Conservation (phyloP, 805 yeast genomes). For the Barnettozyma botsteinii region DNA sequence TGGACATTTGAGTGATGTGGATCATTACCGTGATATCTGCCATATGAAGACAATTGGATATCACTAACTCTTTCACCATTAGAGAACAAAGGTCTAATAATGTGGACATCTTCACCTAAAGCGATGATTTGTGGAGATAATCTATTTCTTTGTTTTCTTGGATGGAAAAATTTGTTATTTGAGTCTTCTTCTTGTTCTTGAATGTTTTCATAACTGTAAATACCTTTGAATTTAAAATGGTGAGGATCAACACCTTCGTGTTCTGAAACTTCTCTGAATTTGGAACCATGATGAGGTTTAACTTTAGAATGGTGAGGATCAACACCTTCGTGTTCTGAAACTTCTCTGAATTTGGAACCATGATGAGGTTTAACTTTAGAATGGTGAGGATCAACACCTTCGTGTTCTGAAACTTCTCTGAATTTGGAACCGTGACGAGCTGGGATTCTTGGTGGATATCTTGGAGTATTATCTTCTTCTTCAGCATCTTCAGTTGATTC, state of each 20-base stretch:
- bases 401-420: not conserved
- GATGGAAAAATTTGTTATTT: too few relatives aligned
- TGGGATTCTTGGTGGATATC: constrained; percentile 1
- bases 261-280: not conserved
- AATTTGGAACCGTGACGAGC: not conserved
- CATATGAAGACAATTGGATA: too few relatives aligned
- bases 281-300: not conserved
- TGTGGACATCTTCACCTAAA: too few relatives aligned
- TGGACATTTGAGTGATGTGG: not conserved
- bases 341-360: not conserved
- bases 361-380: not conserved
- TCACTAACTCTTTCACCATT: not conserved
- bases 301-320: constrained; percentile 4
- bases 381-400: constrained; percentile 6
- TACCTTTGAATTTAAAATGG: too few relatives aligned
- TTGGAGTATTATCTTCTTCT: not conserved
- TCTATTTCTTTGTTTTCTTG: too few relatives aligned
- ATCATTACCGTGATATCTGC: constrained; percentile 1
- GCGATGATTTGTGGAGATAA: too few relatives aligned
- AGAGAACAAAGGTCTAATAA: too few relatives aligned
- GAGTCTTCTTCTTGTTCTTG: too few relatives aligned
- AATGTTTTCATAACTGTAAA: too few relatives aligned
- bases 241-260: too few relatives aligned
- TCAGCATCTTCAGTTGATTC: not conserved
- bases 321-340: constrained; percentile 2